Conservation (phyloP, 2,329 filamentous ascomycete genomes). For the Botrytis hyacinthi region DNA sequence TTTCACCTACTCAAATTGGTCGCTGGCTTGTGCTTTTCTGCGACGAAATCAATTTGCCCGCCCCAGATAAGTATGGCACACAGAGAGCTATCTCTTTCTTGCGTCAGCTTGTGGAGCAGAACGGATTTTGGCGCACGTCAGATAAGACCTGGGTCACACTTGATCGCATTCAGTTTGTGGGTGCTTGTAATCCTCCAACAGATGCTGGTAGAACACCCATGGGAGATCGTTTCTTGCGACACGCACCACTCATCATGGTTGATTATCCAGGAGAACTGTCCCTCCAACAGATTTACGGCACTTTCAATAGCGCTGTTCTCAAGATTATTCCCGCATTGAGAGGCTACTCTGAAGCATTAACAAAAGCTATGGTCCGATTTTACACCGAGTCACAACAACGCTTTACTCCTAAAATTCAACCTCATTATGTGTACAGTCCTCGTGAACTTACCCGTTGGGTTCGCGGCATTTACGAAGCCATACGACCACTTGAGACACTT, state of each 20-base stretch:
- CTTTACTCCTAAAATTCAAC: slow-evolving; percentile 95
- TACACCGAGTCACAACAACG: slow-evolving; percentile 91
- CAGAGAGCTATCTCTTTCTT: slow-evolving; percentile 97
- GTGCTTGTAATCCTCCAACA: slow-evolving; percentile 96
- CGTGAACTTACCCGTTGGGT: slow-evolving; percentile 98
- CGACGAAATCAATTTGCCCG: slow-evolving; percentile 98
- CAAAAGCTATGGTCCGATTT: slow-evolving; percentile 95
- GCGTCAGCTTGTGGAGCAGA: slow-evolving; percentile 95
- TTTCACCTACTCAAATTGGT: slow-evolving; percentile 94
- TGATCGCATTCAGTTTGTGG: slow-evolving; percentile 97
- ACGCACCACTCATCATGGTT: slow-evolving; percentile 99
- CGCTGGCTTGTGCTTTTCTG: slow-evolving; percentile 99
- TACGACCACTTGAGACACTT: slow-evolving; percentile 84
- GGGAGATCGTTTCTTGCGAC: slow-evolving; percentile 88
- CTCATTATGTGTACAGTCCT: slow-evolving; percentile 98
- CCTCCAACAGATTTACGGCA: slow-evolving; percentile 95
- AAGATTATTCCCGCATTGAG: slow-evolving; percentile 96
- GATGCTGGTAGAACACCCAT: slow-evolving; percentile 95
- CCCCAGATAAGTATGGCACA: slow-evolving; percentile 95
- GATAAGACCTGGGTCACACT: slow-evolving; percentile 98
- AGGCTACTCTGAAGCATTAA: slow-evolving; percentile 90
- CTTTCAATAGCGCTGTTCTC: slow-evolving; percentile 92
- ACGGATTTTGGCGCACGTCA: slow-evolving; percentile 96
- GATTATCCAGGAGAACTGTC: slow-evolving; percentile 97
- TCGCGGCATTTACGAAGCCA: slow-evolving; percentile 94